Evolutionary conservation across 768 basidiomycete species (phyloP), one percentile per base, ranked within the genome.

Genomic region (Strobilomyces echinocephalus): DNA sequence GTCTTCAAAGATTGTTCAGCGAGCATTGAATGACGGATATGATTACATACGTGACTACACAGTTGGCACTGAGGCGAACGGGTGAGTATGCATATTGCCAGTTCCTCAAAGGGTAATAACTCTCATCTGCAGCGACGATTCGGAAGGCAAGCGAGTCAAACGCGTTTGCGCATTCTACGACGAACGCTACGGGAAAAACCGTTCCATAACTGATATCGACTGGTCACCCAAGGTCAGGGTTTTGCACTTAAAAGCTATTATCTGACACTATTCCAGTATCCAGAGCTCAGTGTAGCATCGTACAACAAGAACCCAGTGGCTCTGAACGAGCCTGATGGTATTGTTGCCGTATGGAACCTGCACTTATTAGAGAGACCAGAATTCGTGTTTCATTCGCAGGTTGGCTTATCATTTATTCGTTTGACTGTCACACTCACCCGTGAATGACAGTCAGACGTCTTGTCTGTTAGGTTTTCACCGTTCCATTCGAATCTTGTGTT

Each of bases 301-400:
- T 99, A 99, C 67, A 99, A 98, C 76, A 97, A 97, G 76, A 97
- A 97, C 61, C 86, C 92, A 7, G 85, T 88, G 5, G 90, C 93
- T 0, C 69, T 93, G 43, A 95, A 97, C 61, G 97, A 98, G 66
- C 95, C 97, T 0, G 95, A 97, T 60, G 97, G 97, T 9, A 87
- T 98, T 49, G 97, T 95, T 24, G 91, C 91, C 2, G 88, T 99
- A 5, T 99, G 97, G 97, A 98, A 98, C 69, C 74, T 97, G 34
- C 97, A 98, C 67, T 74, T 98, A 5, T 77, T 94, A 2, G 97
- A 97, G 67, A 82, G 95, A 57, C 95, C 97, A 26, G 97, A 99
- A 68, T 99, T 97, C 59, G 82, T 98, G 50, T 98, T 99, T 72
- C 97, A 99, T 68, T 94, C 97, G 2, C 97, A 97, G 76, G 95